phyloP scores from a whole-genome alignment of 2,329 filamentous ascomycete genomes.

The Scytalidium sp. region DNA sequence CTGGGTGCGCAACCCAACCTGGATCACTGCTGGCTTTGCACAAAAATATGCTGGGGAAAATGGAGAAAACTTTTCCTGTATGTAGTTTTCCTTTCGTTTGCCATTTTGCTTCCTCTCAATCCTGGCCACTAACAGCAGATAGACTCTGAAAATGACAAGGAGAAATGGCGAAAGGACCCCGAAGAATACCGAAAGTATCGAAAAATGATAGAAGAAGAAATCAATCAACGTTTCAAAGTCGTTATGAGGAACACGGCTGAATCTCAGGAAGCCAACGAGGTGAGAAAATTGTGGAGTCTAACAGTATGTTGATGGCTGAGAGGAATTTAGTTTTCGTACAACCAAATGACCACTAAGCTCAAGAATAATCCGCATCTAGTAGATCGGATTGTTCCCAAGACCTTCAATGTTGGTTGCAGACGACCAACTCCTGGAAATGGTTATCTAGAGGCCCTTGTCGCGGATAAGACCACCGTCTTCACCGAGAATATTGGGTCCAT shows the following conservation, averaged over 20 bases:
- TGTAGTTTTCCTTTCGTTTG: conserved; percentile 26
- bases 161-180: conserved; percentile 12
- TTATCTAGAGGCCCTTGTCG: conserved; percentile 37
- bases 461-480: conserved; percentile 29
- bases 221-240: conserved; percentile 22
- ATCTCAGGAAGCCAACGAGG: conserved; percentile 9
- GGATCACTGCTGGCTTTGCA: conserved; percentile 34
- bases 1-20: conserved; percentile 55
- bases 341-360: neutral
- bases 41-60: conserved; percentile 9
- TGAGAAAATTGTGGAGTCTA: too few relatives aligned
- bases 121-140: conserved; percentile 21
- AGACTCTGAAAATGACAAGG: neutral
- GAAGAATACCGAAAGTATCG: conserved; percentile 10
- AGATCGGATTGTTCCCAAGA: conserved; percentile 33
- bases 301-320: too few relatives aligned
- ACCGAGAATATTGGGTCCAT: conserved; percentile 23
- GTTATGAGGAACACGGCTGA: conserved; percentile 10
- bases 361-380: neutral
- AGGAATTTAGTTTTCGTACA: neutral
- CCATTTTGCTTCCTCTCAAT: conserved; percentile 41
- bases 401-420: conserved; percentile 27
- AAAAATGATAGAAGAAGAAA: conserved; percentile 16
- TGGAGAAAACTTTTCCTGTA: conserved; percentile 4
- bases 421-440: conserved; percentile 59